A percentile compares a stretch with the other conserved stretches of the same genome.
Evolutionary conservation across 2,329 filamentous ascomycete genomes (phyloP).

Genomic region (Basipetospora chlamydospora): DNA sequence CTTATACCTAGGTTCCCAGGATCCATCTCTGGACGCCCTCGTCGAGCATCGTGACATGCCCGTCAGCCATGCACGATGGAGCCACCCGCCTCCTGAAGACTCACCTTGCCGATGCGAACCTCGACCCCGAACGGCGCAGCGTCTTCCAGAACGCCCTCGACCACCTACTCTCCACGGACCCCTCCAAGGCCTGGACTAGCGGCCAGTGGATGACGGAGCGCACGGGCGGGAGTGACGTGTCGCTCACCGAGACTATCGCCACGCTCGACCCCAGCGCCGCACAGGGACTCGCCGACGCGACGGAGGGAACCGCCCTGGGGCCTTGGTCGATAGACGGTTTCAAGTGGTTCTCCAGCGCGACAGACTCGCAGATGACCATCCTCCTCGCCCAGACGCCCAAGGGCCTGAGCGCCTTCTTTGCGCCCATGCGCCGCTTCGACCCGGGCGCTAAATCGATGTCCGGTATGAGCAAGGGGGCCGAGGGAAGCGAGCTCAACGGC

Average conservation of each 20-base stretch:
- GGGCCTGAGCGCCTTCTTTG: slow-evolving; percentile 47
- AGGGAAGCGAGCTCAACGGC: slow-evolving; percentile 43
- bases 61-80: slow-evolving; percentile 26
- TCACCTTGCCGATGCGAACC: slow-evolving; percentile 21
- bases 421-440: slow-evolving; percentile 39
- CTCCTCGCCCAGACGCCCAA: slow-evolving; percentile 40
- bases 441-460: slow-evolving; percentile 16
- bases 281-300: slow-evolving; percentile 44
- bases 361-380: slow-evolving; percentile 34
- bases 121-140: slow-evolving; percentile 16
- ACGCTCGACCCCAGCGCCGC: slow-evolving; percentile 9
- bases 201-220: slow-evolving; percentile 71
- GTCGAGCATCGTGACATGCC: slow-evolving; percentile 3
- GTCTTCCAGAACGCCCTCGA: slow-evolving; percentile 38
- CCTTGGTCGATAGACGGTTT: slow-evolving; percentile 50
- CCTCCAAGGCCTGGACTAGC: slow-evolving; percentile 45
- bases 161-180: slow-evolving; percentile 25
- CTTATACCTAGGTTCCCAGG: background rate
- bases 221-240: slow-evolving; percentile 54
- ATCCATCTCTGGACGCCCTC: slow-evolving; percentile 6
- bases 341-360: slow-evolving; percentile 39
- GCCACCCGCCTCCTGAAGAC: slow-evolving; percentile 35
- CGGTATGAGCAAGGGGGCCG: slow-evolving; percentile 2
- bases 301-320: slow-evolving; percentile 41
- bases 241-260: slow-evolving; percentile 48